These are phyloP conservation scores for Candida buenavistaensis DNA, from an alignment of 1,139 yeast species.

Conservation along the genomic window DNA sequence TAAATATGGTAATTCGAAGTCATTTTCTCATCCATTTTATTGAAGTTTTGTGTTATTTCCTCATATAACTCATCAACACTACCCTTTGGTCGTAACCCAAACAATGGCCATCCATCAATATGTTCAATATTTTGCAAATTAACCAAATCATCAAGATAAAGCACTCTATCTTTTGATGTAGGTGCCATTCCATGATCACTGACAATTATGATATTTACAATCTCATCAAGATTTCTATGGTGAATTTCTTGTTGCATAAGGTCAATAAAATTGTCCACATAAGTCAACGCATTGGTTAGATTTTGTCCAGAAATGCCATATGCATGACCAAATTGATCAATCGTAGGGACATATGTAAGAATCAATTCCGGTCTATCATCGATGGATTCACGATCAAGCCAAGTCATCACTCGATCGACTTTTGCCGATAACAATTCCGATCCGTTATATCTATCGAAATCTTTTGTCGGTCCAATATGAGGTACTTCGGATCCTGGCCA, in stretches of 20 bases:
- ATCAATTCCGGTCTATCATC: conserved; percentile 69
- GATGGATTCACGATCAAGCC: conserved; percentile 60
- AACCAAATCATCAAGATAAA: conserved; percentile 69
- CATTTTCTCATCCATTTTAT: conserved; percentile 18
- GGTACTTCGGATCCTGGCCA: conserved; percentile 92
- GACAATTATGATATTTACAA: conserved; percentile 73
- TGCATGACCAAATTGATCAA: conserved; percentile 74
- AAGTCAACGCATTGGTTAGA: conserved; percentile 51
- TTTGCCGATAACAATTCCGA: conserved; percentile 61
- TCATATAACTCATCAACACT: conserved; percentile 22
- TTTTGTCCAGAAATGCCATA: conserved; percentile 66
- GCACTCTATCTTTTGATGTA: conserved; percentile 63
- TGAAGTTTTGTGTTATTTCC: conserved; percentile 24
- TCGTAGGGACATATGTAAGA: conserved; percentile 77
- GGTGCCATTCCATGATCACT: conserved; percentile 97
- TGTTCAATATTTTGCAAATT: conserved; percentile 57
- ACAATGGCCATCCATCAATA: conserved; percentile 88
- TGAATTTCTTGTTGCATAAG: conserved; percentile 48
- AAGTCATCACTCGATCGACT: conserved; percentile 53
- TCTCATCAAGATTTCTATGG: conserved; percentile 55
- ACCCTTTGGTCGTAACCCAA: conserved; percentile 64
- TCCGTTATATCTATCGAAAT: conserved; percentile 64
- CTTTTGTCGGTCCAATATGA: conserved; percentile 46
- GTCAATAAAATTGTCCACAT: conserved; percentile 67
- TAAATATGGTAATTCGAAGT: conserved; percentile 41